phyloP scores from a whole-genome alignment of 768 basidiomycete genomes.

The Kwoniella botswanensis region DNA sequence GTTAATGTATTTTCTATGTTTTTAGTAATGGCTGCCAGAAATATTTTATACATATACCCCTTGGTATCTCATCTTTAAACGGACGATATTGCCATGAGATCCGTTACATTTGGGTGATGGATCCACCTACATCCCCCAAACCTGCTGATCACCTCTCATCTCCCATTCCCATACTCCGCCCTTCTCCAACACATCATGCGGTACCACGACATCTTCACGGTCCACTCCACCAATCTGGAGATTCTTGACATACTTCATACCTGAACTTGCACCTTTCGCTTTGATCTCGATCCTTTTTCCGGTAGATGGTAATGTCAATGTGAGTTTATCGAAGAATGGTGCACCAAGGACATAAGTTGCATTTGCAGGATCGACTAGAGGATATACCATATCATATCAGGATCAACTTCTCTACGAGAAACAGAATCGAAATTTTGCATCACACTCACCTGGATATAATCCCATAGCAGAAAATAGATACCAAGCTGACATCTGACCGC shows the following conservation, averaged over 20 bases:
- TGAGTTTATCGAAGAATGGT: constrained; percentile 66
- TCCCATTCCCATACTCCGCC: constrained; percentile 69
- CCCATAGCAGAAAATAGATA: constrained; percentile 81
- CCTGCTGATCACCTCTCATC: constrained; percentile 66
- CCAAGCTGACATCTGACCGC: constrained; percentile 91
- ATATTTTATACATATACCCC: too few relatives aligned
- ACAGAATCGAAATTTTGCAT: background rate
- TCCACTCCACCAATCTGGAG: constrained; percentile 65
- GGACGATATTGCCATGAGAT: background rate
- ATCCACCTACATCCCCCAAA: constrained; percentile 59
- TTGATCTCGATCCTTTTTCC: constrained; percentile 62
- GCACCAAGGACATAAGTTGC: constrained; percentile 75
- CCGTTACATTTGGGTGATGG: background rate
- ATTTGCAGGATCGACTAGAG: constrained; percentile 76
- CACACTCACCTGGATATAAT: constrained; percentile 66
- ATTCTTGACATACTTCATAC: constrained; percentile 67
- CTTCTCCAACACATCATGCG: constrained; percentile 66
- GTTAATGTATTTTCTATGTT: too few relatives aligned
- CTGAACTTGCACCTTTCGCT: constrained; percentile 65
- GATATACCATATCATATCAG: too few relatives aligned
- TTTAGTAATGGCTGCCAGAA: too few relatives aligned
- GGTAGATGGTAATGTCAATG: constrained; percentile 64
- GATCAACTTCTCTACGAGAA: too few relatives aligned
- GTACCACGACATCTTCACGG: constrained; percentile 63
- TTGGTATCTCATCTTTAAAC: too few relatives aligned